Evolutionary conservation across 495 filamentous ascomycete species (phyloP), one percentile per base, ranked within the genome.

Genomic region (Choiromyces venosus): DNA sequence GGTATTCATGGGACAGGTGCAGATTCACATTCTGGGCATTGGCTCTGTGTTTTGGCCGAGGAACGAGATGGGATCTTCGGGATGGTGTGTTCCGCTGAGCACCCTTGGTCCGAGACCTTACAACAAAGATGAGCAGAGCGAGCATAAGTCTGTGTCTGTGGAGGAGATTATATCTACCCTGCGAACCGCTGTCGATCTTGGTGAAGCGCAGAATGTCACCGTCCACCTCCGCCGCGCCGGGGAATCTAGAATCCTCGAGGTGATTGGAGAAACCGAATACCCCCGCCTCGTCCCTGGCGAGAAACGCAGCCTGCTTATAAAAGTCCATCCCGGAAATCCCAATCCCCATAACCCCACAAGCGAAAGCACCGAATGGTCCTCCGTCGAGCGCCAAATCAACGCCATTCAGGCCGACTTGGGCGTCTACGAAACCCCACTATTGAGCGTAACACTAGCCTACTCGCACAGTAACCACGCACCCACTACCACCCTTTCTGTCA

Each of bases 1-100:
- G 21, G 79, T 77, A 6, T 73, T 80, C 38, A 78, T 78, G 64
- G 74, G 74, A 25, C 78, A 80, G 16, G 69, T 80, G 25, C 75
- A 75, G 67, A 73, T 80, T 37, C 79, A 80, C 42, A 70, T 80
- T 37, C 52, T 80, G 21, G 79, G 79, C 35, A 76, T 80, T 40
- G 79, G 79, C 21, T 66, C 74, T 8, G 37, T 80, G 1, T 80
- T 80, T 40, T 78, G 72, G 79, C 79, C 79, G 4, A 74, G 68
- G n/a, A 80, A 72, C 35, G 75, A 74, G 37, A 78, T 75, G 71
- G 79, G 79, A 1, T 71, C 71, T 37, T 71, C 79, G 6, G 79
- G 79, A 12, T 80, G 79, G 79, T 77, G 75, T 21, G 37, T 73
- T 61, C 75, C 75, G 9, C 69, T 74, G 16, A 64, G 66, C 16